A percentile compares a stretch with the other conserved stretches of the same genome.
These are phyloP conservation scores for Rhododendron griersonianum DNA, from an alignment of 148 eudicot species.

Conservation along the genomic window DNA sequence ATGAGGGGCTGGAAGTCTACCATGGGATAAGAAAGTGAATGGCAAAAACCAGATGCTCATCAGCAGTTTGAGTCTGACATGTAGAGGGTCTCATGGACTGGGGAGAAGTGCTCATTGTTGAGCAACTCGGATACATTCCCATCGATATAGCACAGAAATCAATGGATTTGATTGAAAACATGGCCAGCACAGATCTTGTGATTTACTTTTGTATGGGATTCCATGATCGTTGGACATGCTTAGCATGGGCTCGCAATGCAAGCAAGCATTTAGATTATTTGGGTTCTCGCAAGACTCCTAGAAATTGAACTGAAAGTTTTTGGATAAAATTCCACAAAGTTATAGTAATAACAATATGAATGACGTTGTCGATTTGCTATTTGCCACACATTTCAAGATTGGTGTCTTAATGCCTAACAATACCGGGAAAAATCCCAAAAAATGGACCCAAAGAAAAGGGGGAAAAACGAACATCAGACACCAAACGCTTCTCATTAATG, in stretches of 20 bases:
- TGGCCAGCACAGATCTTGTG: constrained; percentile 32
- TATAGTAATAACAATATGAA: too few relatives aligned
- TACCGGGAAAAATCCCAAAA: background rate
- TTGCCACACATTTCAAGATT: background rate
- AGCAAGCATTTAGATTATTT: constrained; percentile 31
- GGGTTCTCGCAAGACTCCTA: constrained; percentile 22
- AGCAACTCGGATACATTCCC: constrained; percentile 32
- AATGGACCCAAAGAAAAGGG: background rate
- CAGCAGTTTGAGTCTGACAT: constrained; percentile 31
- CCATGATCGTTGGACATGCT: constrained; percentile 45
- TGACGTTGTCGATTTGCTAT: too few relatives aligned
- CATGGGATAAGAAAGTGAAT: constrained; percentile 29
- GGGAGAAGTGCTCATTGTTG: constrained; percentile 31
- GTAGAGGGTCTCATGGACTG: constrained; percentile 29
- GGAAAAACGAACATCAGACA: background rate
- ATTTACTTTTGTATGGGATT: constrained; percentile 27
- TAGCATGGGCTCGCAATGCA: constrained; percentile 34
- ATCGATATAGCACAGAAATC: constrained; percentile 9
- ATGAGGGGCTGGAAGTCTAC: constrained; percentile 34
- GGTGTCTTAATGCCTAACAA: background rate
- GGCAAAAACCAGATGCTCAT: constrained; percentile 28
- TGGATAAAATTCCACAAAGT: too few relatives aligned
- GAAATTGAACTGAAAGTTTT: too few relatives aligned
- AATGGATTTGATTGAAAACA: constrained; percentile 16
- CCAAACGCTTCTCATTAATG: background rate